Evolutionary conservation across 2,329 filamentous ascomycete genomes (phyloP).

Genomic region (Epichloe elymi): DNA sequence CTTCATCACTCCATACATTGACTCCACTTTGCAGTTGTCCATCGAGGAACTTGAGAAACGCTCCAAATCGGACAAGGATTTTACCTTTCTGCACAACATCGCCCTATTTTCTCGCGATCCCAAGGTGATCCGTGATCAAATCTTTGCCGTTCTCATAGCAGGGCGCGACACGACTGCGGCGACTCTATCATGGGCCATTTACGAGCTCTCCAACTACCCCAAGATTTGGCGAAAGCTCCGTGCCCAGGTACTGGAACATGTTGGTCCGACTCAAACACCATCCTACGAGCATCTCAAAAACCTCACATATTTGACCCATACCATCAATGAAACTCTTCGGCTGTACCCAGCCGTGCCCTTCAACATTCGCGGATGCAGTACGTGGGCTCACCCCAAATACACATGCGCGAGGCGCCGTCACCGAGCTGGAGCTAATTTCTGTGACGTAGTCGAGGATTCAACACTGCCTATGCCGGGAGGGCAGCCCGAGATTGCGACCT

Average conservation of each 20-base stretch:
- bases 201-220: slow-evolving; percentile 65
- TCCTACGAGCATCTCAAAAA: slow-evolving; percentile 72
- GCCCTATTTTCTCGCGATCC: slow-evolving; percentile 64
- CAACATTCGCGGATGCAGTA: slow-evolving; percentile 37
- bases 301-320: slow-evolving; percentile 67
- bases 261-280: slow-evolving; percentile 50
- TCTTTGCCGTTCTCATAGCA: slow-evolving; percentile 70
- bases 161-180: slow-evolving; percentile 79
- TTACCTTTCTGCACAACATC: slow-evolving; percentile 80
- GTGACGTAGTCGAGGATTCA: slow-evolving; percentile 50
- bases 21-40: slow-evolving; percentile 54
- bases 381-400: no score
- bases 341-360: slow-evolving; percentile 68
- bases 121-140: slow-evolving; percentile 67
- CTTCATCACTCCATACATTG: slow-evolving; percentile 69
- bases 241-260: slow-evolving; percentile 50
- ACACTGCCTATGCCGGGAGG: slow-evolving; percentile 55
- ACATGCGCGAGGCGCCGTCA: no score
- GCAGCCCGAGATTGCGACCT: slow-evolving; percentile 47
- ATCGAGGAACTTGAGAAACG: slow-evolving; percentile 57
- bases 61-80: slow-evolving; percentile 54
- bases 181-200: slow-evolving; percentile 69
- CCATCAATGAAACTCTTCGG: slow-evolving; percentile 66
- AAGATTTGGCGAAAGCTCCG: slow-evolving; percentile 55
- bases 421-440: no score